Percentiles rank a stretch among this genome's conserved stretches.
phyloP scores from a whole-genome alignment of 2,329 filamentous ascomycete genomes.

The Aspergillus flavus region DNA sequence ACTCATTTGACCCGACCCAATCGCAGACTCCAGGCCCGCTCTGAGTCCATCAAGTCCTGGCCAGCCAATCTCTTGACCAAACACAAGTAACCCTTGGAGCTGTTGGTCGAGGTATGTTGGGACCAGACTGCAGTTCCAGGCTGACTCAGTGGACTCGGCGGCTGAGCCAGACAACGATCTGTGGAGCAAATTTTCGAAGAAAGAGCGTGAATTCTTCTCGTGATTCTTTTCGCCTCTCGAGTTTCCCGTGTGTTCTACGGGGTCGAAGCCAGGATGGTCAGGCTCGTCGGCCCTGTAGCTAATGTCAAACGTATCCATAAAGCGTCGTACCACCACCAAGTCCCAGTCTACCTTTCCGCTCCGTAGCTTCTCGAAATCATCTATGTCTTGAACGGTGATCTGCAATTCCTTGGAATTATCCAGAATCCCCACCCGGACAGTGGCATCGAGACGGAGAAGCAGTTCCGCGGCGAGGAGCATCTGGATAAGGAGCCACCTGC shows the following conservation, averaged over 20 bases:
- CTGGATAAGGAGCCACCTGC: slow-evolving; percentile 58
- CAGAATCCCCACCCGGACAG: slow-evolving; percentile 44
- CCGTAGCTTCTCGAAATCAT: slow-evolving; percentile 49
- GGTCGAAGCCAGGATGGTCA: not conserved
- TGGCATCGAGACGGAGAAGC: slow-evolving; percentile 56
- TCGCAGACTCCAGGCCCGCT: slow-evolving; percentile 38
- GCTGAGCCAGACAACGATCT: slow-evolving; percentile 15
- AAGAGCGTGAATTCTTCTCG: slow-evolving; percentile 24
- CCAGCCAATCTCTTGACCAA: slow-evolving; percentile 55
- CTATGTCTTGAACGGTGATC: slow-evolving; percentile 48
- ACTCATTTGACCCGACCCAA: slow-evolving; percentile 27
- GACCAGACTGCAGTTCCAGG: slow-evolving; percentile 38
- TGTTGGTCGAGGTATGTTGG: slow-evolving; percentile 46
- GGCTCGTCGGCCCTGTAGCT: slow-evolving; percentile 22
- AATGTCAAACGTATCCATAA: slow-evolving; percentile 55
- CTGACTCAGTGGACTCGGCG: slow-evolving; percentile 24
- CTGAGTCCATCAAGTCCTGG: slow-evolving; percentile 46
- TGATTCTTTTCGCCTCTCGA: slow-evolving; percentile 1
- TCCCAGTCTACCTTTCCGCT: slow-evolving; percentile 60
- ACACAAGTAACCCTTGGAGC: slow-evolving; percentile 53
- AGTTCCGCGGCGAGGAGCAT: slow-evolving; percentile 58
- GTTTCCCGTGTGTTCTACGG: not conserved
- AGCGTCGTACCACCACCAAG: slow-evolving; percentile 55
- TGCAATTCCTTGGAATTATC: slow-evolving; percentile 41
- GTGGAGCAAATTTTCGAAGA: slow-evolving; percentile 29